Conservation (phyloP, 2,329 filamentous ascomycete genomes). For the Fusarium begoniae region DNA sequence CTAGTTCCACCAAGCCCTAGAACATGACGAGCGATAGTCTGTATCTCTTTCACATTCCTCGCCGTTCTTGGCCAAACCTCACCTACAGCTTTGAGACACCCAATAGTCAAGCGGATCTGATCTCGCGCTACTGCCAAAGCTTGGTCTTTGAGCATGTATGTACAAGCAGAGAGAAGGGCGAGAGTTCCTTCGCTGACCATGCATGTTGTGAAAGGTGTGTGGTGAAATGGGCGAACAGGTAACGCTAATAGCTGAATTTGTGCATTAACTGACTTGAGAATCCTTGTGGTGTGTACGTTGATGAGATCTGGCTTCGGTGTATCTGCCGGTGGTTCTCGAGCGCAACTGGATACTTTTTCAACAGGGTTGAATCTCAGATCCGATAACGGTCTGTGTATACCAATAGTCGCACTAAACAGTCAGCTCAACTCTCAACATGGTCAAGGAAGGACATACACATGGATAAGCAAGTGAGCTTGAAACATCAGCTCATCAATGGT, state of each 20-base stretch:
- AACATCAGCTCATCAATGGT: constrained; percentile 32
- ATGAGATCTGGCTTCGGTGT: constrained; percentile 12
- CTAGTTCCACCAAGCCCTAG: background rate
- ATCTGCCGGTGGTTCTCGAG: constrained; percentile 14
- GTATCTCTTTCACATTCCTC: constrained; percentile 29
- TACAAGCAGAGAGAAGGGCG: constrained; percentile 20
- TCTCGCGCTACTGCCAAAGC: constrained; percentile 20
- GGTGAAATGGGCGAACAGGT: constrained; percentile 8
- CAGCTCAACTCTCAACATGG: background rate
- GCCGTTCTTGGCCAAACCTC: constrained; percentile 27
- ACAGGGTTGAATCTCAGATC: constrained; percentile 28
- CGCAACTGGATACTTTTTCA: constrained; percentile 24
- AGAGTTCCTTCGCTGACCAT: constrained; percentile 34
- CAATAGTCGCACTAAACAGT: constrained; percentile 20
- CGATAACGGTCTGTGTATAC: constrained; percentile 24
- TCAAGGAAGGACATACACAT: constrained; percentile 15
- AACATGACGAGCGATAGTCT: constrained; percentile 33
- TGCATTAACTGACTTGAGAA: constrained; percentile 24
- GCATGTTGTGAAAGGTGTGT: constrained; percentile 28
- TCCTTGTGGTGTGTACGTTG: constrained; percentile 24
- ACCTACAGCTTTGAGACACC: constrained; percentile 11
- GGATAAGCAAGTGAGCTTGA: constrained; percentile 23
- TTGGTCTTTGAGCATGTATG: constrained; percentile 6
- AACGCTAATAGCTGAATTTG: constrained; percentile 24
- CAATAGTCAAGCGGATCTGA: constrained; percentile 28